phyloP scores from a whole-genome alignment of 208 protist genomes.

The Strigomonas culicis region DNA sequence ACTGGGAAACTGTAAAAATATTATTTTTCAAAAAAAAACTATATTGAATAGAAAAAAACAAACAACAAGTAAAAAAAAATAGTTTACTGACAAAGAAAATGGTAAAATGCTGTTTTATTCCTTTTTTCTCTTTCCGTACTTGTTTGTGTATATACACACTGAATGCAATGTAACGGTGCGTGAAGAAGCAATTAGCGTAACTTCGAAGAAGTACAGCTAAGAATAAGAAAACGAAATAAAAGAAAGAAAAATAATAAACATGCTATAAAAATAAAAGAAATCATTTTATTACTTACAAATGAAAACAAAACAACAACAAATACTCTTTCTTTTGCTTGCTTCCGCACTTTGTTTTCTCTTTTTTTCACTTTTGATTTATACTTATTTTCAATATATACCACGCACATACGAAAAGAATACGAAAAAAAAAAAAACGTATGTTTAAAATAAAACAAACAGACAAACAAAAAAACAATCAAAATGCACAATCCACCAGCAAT shows the following conservation, averaged over 20 bases:
- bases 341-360: conserved; percentile 7
- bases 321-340: background rate
- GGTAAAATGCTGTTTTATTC: background rate
- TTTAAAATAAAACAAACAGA: conserved; percentile 1
- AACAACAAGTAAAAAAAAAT: conserved; percentile 3
- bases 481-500: background rate
- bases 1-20: background rate
- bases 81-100: background rate
- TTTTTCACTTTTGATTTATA: conserved; percentile 13
- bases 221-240: background rate
- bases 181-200: too few species aligned
- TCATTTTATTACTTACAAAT: background rate
- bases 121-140: conserved; percentile 1
- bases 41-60: conserved; percentile 14
- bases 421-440: conserved; percentile 10
- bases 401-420: background rate
- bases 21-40: conserved; percentile 12
- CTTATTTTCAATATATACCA: conserved; percentile 6
- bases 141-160: background rate
- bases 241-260: conserved; percentile 14
- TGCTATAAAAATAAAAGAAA: background rate
- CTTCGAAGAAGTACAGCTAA: too few species aligned
- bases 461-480: background rate
- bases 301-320: conserved; percentile 4
- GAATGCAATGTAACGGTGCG: conserved; percentile 2